These are phyloP conservation scores for Ustilago hordei DNA, from an alignment of 1,284 basidiomycete species.

Conservation along the genomic window DNA sequence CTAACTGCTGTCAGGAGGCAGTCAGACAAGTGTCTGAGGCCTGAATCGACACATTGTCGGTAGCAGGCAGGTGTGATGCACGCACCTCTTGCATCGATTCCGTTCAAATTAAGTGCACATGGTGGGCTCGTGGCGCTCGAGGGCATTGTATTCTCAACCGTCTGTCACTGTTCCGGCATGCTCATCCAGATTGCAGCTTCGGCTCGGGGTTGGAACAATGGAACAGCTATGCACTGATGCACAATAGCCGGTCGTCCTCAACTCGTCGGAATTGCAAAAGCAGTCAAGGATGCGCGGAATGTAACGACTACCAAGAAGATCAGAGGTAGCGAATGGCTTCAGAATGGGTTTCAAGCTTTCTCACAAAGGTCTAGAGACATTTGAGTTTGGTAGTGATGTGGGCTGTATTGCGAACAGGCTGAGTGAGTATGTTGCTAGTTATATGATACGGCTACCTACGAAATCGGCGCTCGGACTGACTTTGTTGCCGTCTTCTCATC, in stretches of 20 bases:
- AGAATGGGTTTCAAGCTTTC: too few relatives aligned
- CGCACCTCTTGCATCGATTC: conserved; percentile 2
- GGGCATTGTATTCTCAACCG: not conserved
- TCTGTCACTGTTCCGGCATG: not conserved
- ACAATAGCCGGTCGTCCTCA: not conserved
- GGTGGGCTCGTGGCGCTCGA: not conserved
- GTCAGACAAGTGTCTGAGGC: not conserved
- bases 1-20: not conserved
- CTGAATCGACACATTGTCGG: not conserved
- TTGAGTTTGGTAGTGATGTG: not conserved
- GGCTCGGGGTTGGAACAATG: not conserved
- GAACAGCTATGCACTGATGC: not conserved
- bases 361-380: not conserved
- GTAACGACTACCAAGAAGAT: too few relatives aligned
- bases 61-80: not conserved
- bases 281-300: too few relatives aligned
- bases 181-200: not conserved
- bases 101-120: not conserved
- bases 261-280: too few relatives aligned
- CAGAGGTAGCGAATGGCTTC: too few relatives aligned
- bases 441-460: not conserved
- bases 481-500: not conserved
- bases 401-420: not conserved
- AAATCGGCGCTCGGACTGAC: conserved; percentile 23
- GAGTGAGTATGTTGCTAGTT: not conserved